Conservation (phyloP, 805 yeast genomes). For the Kuraishia floccosa region DNA sequence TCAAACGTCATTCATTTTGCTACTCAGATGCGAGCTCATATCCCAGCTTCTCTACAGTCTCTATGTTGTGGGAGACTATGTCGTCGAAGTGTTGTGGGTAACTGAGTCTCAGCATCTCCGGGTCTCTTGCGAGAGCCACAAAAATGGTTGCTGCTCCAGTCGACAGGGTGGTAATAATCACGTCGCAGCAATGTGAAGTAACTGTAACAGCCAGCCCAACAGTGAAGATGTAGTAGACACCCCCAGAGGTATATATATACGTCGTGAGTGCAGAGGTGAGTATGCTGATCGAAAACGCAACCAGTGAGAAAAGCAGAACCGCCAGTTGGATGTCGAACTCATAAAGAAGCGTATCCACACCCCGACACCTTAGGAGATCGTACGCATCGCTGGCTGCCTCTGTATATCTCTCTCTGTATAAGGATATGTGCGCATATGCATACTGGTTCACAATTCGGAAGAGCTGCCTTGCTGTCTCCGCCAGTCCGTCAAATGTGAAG, state of each 20-base stretch:
- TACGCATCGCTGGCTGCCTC: constrained; percentile 75
- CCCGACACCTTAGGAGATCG: constrained; percentile 65
- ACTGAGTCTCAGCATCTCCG: constrained; percentile 60
- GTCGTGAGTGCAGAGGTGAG: constrained; percentile 55
- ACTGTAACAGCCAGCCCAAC: constrained; percentile 65
- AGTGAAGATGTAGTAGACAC: constrained; percentile 57
- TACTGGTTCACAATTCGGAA: constrained; percentile 82
- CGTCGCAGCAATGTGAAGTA: constrained; percentile 59
- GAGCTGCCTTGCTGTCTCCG: constrained; percentile 60
- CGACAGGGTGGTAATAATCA: constrained; percentile 58
- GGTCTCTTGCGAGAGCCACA: constrained; percentile 71
- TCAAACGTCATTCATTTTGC: no score
- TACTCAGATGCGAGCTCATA: no score
- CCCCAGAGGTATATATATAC: constrained; percentile 51
- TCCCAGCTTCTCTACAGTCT: neutral
- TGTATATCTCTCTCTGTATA: constrained; percentile 73
- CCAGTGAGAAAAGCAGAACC: constrained; percentile 39
- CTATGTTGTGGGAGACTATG: constrained; percentile 1
- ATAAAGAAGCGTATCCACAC: constrained; percentile 77
- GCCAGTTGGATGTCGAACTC: constrained; percentile 65
- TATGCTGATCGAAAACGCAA: constrained; percentile 30
- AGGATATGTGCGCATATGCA: constrained; percentile 78
- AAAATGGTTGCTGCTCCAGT: constrained; percentile 73
- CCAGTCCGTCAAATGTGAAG: constrained; percentile 9
- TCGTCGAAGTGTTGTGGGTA: constrained; percentile 33